Evolutionary conservation across 192 early-diverging fungal species (phyloP), one percentile per base, ranked within the genome.

Genomic region (Piromyces sp.): DNA sequence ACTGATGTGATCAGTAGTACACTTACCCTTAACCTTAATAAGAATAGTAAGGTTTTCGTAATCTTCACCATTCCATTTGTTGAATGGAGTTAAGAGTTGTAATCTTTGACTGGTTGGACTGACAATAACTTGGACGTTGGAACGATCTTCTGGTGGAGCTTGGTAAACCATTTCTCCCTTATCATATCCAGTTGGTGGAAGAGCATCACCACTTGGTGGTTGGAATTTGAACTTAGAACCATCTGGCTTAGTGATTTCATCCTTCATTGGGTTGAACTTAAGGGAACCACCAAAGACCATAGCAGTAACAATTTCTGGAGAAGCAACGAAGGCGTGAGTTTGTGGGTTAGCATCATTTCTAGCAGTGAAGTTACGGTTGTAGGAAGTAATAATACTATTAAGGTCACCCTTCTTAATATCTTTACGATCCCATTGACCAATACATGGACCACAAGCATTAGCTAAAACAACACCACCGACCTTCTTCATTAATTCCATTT

Each of bases 351-450:
- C 95, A 87, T 98, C 97, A 90, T 98, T 98, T 92, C 97, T 95
- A 81, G 95, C 97, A 80, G 96, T 97, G 87, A 98, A 98, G 93
- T 98, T 98, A 87, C 97, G 94, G 93, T 98, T 98, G 91, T 97
- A 98, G 79, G 96, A 97, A 86, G 96, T 98, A 87, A 98, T 91
- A 89, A 98, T 98, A 28, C 95, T 94, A 93, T 98, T 98, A 89
- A 94, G 93, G 80, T 94, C 94, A 85, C 96, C 96, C 92, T 97
- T 96, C 90, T 94, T 93, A 84, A 96, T 90, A 88, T 98, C 97
- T 84, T 95, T 86, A 86, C 97, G 97, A 86, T 97, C 96, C 97
- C 97, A 98, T 89, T 97, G 96, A 83, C 97, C 97, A 85, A 98
- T 98, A 89, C 97, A 98, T 68, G 97, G 97, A 68, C 97, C 97